A percentile compares a stretch with the other conserved stretches of the same genome.
Evolutionary conservation across 176 grass and related monocot species (phyloP).

Genomic region (Zoysia pacifica): DNA sequence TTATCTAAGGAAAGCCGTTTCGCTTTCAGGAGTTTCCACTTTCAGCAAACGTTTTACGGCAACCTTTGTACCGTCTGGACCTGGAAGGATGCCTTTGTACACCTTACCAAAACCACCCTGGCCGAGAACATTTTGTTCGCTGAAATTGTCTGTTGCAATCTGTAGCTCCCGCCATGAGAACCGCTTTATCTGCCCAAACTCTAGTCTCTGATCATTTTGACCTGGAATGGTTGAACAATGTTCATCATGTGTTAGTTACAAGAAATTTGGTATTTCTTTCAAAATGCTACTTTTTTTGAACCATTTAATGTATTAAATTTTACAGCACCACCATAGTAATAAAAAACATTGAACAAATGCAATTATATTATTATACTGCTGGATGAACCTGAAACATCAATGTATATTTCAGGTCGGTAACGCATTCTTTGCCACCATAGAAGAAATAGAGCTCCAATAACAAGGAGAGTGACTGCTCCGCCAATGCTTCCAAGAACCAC

Average conservation of each 20-base stretch:
- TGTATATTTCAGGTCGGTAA: slow-evolving; percentile 55
- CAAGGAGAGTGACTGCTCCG: slow-evolving; percentile 46
- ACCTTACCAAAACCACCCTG: slow-evolving; percentile 93
- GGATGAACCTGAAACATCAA: slow-evolving; percentile 80
- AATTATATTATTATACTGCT: background rate
- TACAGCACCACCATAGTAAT: background rate
- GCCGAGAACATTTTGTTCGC: slow-evolving; percentile 75
- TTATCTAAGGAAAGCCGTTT: slow-evolving; percentile 77
- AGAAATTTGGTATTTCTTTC: slow-evolving; percentile 11
- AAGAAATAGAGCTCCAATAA: slow-evolving; percentile 48
- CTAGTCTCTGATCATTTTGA: slow-evolving; percentile 68
- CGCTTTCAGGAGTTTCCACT: slow-evolving; percentile 48
- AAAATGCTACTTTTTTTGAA: slow-evolving; percentile 22
- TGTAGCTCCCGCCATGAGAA: slow-evolving; percentile 77
- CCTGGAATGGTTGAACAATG: slow-evolving; percentile 44
- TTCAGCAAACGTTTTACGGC: slow-evolving; percentile 71
- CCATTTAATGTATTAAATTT: background rate
- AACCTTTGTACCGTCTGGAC: slow-evolving; percentile 51
- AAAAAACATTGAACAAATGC: background rate
- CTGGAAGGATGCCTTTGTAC: slow-evolving; percentile 75
- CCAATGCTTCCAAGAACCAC: slow-evolving; percentile 56
- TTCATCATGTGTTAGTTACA: slow-evolving; percentile 17
- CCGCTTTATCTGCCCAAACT: slow-evolving; percentile 81
- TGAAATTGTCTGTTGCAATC: slow-evolving; percentile 79
- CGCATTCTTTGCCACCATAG: slow-evolving; percentile 59